Percentiles rank a stretch among this genome's conserved stretches.
Evolutionary conservation across 805 yeast genomes (phyloP).

Genomic region (Sugiyamaella lignohabitans): DNA sequence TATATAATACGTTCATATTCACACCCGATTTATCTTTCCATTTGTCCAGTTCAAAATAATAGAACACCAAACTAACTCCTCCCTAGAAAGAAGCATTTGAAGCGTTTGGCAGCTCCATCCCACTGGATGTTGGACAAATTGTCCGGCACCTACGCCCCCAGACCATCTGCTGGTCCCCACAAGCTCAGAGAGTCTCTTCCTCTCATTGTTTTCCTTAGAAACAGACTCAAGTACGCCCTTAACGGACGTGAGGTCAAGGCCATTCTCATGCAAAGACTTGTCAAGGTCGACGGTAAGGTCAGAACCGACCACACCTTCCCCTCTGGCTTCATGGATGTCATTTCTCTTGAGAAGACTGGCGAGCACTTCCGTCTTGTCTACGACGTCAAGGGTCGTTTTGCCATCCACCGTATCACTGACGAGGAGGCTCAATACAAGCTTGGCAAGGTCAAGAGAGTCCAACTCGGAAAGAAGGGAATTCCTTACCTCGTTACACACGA

Average conservation of each 20-base stretch:
- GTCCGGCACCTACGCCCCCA: slow-evolving; percentile 99
- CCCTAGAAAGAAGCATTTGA: slow-evolving; percentile 23
- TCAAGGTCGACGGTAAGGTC: slow-evolving; percentile 97
- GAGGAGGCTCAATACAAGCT: slow-evolving; percentile 98
- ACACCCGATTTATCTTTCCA: no score
- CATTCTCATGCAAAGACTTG: slow-evolving; percentile 96
- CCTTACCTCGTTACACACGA: slow-evolving; percentile 99
- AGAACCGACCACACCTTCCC: slow-evolving; percentile 99
- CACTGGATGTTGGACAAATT: slow-evolving; percentile 99
- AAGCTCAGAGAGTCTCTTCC: slow-evolving; percentile 98
- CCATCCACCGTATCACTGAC: slow-evolving; percentile 98
- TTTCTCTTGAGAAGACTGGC: slow-evolving; percentile 94
- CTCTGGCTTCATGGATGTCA: slow-evolving; percentile 99
- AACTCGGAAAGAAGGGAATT: slow-evolving; percentile 96
- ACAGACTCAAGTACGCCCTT: slow-evolving; percentile 97
- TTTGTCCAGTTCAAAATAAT: no score
- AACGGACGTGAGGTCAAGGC: slow-evolving; percentile 99
- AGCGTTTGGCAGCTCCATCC: slow-evolving; percentile 79
- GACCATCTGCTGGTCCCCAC: slow-evolving; percentile 99
- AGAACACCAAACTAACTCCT: not conserved
- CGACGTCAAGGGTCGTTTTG: slow-evolving; percentile 98
- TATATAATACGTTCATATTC: no score
- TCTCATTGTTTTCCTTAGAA: slow-evolving; percentile 92
- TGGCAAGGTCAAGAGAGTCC: slow-evolving; percentile 96
- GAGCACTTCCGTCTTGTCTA: slow-evolving; percentile 99